These are phyloP conservation scores for Macrolepiota albuminosa DNA, from an alignment of 768 basidiomycete genomes.

Conservation along the genomic window DNA sequence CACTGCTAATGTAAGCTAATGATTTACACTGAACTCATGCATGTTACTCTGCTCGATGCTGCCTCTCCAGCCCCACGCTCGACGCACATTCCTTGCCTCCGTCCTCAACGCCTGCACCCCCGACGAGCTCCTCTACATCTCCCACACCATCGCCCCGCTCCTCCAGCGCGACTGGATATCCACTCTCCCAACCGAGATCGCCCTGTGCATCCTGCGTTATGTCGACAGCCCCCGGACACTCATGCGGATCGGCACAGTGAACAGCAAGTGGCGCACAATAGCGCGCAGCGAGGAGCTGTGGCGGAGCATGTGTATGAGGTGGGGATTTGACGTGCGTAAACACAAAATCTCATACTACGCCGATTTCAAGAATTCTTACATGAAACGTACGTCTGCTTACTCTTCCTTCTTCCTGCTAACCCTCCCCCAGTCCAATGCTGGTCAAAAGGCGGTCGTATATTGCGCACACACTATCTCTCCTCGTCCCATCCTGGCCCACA, in stretches of 20 bases:
- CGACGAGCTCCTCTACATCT: no score
- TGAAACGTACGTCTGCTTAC: constrained; percentile 49
- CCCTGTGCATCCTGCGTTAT: constrained; percentile 51
- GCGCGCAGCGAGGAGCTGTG: constrained; percentile 75
- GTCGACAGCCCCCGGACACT: constrained; percentile 74
- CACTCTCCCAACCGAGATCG: no score
- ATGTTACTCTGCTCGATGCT: no score
- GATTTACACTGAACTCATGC: no score
- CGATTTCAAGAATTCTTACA: constrained; percentile 70
- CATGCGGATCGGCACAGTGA: constrained; percentile 64
- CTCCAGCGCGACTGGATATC: no score
- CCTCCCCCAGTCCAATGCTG: constrained; percentile 64
- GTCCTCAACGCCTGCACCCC: no score
- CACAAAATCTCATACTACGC: constrained; percentile 38
- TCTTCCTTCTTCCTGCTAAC: neutral
- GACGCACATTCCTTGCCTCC: no score
- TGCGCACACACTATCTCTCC: constrained; percentile 67
- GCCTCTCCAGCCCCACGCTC: no score
- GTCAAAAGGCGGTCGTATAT: constrained; percentile 67
- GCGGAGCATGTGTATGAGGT: constrained; percentile 65
- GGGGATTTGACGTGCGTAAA: constrained; percentile 35
- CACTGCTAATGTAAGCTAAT: no score
- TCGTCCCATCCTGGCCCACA: constrained; percentile 29
- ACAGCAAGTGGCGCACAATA: constrained; percentile 64
- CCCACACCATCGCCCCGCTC: no score